Evolutionary conservation across 2,329 filamentous ascomycete species (phyloP), one percentile per base, ranked within the genome.

Genomic region (Fusarium phyllophilum): DNA sequence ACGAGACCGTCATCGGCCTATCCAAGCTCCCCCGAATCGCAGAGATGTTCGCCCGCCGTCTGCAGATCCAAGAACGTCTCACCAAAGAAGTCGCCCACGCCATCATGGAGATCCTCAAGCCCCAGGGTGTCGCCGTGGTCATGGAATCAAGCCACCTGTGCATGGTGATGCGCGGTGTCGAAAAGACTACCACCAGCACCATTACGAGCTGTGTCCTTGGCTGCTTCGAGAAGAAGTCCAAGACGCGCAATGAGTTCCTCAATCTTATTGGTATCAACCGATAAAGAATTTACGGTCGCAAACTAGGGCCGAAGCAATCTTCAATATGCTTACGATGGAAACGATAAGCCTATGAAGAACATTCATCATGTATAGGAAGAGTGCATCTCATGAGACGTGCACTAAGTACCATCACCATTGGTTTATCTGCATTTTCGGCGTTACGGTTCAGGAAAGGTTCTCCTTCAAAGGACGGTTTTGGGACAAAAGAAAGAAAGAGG

Each of bases 151-250:
- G 91, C 79, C 96, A 99, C 84, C 86, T 98, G 52, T 99, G 96
- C 86, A 99, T 98, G 96, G 95, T 97, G 22, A 98, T 98, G 95
- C 91, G 96, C 52, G 96, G 96, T n/a, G 96, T 99, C 15, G 90
- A 98, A 81, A 98, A 99, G 87, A 95, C 94, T 1, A 90, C 88
- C 45, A 92, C 93, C 57, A 93, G 90, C 24, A 98, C 96, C 12
- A 96, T 97, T 42, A 99, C 96, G 24, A 98, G 95, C 85, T 98
- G 96, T 82, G 97, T 99, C 84, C 89, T 98, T n/a, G 96, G 96
- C 44, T 95, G 95, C 79, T 97, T 99, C 87, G 92, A 97, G 80
- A 92, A 92, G 69, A 94, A 94, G 78, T 94, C 94, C 70, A 98
- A 97, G 88, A 98, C 96, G 17, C 88, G 96, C 78, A 97, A 97